Evolutionary conservation across 257 asterid genomes (phyloP).

Genomic region (Solanum pimpinellifolium): DNA sequence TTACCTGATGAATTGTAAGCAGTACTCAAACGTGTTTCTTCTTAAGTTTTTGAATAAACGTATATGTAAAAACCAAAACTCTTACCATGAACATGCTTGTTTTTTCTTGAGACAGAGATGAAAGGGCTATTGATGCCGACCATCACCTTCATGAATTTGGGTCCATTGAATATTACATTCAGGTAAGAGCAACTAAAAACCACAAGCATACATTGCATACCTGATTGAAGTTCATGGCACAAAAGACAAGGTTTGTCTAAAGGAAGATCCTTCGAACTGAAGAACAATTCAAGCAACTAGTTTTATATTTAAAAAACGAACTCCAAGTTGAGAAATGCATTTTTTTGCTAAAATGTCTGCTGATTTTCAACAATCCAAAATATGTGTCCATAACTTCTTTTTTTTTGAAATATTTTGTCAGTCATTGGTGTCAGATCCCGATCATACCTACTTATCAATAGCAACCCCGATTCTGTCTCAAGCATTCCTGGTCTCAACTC

Average conservation of each 20-base stretch:
- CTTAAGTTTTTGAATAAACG: not conserved
- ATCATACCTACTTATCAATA: slow-evolving; percentile 47
- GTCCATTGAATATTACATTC: slow-evolving; percentile 67
- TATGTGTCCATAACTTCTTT: not conserved
- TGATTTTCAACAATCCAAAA: not conserved
- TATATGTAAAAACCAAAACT: not conserved
- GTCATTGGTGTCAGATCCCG: slow-evolving; percentile 57
- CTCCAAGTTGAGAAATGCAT: not conserved
- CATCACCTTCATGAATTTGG: slow-evolving; percentile 80
- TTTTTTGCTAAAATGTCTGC: not conserved
- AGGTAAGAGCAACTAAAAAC: slow-evolving; percentile 25
- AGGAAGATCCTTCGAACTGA: not conserved
- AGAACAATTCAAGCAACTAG: not conserved
- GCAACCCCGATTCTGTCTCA: slow-evolving; percentile 73
- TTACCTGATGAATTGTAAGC: not conserved
- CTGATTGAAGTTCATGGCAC: not conserved
- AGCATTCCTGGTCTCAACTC: slow-evolving; percentile 30
- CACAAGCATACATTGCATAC: not conserved
- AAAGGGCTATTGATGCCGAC: slow-evolving; percentile 48
- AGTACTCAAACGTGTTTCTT: not conserved
- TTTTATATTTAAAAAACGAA: not conserved
- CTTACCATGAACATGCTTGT: not conserved
- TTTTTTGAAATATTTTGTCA: slow-evolving; percentile 7
- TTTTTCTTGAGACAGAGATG: slow-evolving; percentile 31
- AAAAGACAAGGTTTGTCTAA: not conserved